Conservation (phyloP, 495 filamentous ascomycete species). For the Hypoxylon perforatum region DNA sequence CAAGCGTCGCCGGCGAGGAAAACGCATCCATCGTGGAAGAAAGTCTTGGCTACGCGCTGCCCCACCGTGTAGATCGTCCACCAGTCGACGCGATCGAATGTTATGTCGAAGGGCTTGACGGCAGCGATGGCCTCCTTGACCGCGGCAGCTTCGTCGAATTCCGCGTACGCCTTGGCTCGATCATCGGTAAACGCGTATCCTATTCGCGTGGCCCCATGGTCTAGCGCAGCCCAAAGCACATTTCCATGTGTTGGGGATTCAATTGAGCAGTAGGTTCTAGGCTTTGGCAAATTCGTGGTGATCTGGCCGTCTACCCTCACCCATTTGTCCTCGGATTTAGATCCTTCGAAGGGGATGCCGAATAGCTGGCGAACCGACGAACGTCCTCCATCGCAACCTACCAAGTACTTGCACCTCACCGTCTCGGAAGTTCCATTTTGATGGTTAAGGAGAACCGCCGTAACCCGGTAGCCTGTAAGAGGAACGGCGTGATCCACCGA, state of each 20-base stretch:
- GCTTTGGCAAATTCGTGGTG: slow-evolving; percentile 58
- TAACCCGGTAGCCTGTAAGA: slow-evolving; percentile 45
- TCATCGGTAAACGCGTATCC: slow-evolving; percentile 65
- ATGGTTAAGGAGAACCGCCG: slow-evolving; percentile 36
- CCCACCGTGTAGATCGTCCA: slow-evolving; percentile 68
- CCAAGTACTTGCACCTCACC: slow-evolving; percentile 51
- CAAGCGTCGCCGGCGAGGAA: slow-evolving; percentile 69
- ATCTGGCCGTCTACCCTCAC: slow-evolving; percentile 58
- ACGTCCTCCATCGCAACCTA: slow-evolving; percentile 61
- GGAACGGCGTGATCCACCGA: slow-evolving; percentile 40
- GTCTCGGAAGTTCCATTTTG: slow-evolving; percentile 27
- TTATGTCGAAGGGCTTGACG: slow-evolving; percentile 54
- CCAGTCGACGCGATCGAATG: slow-evolving; percentile 54
- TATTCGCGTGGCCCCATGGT: slow-evolving; percentile 51
- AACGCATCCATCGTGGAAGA: slow-evolving; percentile 54
- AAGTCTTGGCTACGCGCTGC: slow-evolving; percentile 61
- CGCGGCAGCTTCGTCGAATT: slow-evolving; percentile 47
- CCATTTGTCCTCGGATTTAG: slow-evolving; percentile 54
- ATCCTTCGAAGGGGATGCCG: slow-evolving; percentile 55
- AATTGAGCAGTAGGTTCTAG: slow-evolving; percentile 58
- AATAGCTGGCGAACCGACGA: slow-evolving; percentile 54
- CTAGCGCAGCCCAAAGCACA: slow-evolving; percentile 43
- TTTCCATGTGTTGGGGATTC: slow-evolving; percentile 55
- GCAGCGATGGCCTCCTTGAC: slow-evolving; percentile 45
- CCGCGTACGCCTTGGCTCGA: slow-evolving; percentile 53